Evolutionary conservation across 2,329 filamentous ascomycete species (phyloP).

Genomic region (Stagonosporopsis tanaceti): DNA sequence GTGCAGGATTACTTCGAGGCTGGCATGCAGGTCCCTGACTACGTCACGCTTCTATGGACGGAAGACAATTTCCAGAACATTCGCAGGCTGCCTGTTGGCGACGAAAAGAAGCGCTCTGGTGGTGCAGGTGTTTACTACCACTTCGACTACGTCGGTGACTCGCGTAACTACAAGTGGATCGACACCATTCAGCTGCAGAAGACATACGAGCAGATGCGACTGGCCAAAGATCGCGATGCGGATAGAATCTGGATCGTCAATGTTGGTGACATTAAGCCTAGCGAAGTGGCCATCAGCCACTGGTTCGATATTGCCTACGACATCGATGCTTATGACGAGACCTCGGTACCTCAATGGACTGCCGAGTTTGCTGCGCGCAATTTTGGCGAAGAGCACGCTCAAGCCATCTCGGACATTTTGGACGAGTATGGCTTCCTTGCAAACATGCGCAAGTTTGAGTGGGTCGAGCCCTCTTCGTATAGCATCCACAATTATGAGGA

Average conservation of each 20-base stretch:
- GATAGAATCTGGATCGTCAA: slow-evolving; percentile 72
- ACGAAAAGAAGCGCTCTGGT: slow-evolving; percentile 66
- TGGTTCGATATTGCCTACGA: slow-evolving; percentile 75
- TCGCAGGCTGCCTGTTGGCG: slow-evolving; percentile 65
- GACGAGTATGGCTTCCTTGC: slow-evolving; percentile 66
- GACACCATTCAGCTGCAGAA: slow-evolving; percentile 72
- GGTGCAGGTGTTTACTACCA: slow-evolving; percentile 74
- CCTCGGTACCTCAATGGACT: slow-evolving; percentile 65
- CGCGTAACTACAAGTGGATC: slow-evolving; percentile 66
- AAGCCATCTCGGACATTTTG: slow-evolving; percentile 61
- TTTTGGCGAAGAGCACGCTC: slow-evolving; percentile 60
- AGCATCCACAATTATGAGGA: slow-evolving; percentile 71
- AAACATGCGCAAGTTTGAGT: slow-evolving; percentile 68
- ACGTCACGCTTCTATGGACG: slow-evolving; percentile 72
- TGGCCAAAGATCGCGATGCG: slow-evolving; percentile 66
- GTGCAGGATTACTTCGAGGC: slow-evolving; percentile 73
- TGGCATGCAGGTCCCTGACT: slow-evolving; percentile 69
- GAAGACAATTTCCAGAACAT: slow-evolving; percentile 76
- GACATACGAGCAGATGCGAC: slow-evolving; percentile 71
- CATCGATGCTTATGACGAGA: slow-evolving; percentile 63
- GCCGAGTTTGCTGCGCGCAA: slow-evolving; percentile 65
- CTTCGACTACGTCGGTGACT: slow-evolving; percentile 69
- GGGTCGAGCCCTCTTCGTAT: slow-evolving; percentile 66
- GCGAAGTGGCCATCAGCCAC: slow-evolving; percentile 72
- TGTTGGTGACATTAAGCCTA: slow-evolving; percentile 71